Evolutionary conservation across 179 eudicot species (phyloP).

Genomic region (Gypsophila paniculata): DNA sequence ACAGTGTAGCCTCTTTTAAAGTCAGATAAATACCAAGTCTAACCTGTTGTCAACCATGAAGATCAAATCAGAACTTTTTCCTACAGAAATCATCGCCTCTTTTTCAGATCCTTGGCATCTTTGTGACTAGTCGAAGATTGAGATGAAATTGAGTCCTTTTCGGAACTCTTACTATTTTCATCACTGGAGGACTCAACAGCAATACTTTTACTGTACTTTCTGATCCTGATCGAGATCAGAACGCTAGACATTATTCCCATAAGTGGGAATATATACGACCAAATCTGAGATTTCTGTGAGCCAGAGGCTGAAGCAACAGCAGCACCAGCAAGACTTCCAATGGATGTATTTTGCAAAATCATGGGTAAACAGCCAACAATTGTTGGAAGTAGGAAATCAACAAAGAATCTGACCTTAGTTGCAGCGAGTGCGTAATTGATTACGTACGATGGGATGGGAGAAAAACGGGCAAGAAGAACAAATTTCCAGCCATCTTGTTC

Average conservation of each 20-base stretch:
- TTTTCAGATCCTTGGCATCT: slow-evolving; percentile 25
- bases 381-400: slow-evolving; percentile 79
- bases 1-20: neutral
- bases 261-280: slow-evolving; percentile 71
- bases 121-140: slow-evolving; percentile 16
- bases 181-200: slow-evolving; percentile 32
- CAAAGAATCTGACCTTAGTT: slow-evolving; percentile 51
- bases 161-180: slow-evolving; percentile 22
- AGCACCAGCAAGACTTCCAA: slow-evolving; percentile 93
- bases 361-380: slow-evolving; percentile 83
- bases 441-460: slow-evolving; percentile 84
- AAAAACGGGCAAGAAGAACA: slow-evolving; percentile 86
- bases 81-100: slow-evolving; percentile 22
- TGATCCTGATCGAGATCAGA: slow-evolving; percentile 63
- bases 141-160: slow-evolving; percentile 20
- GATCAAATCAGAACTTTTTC: no score
- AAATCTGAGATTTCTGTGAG: slow-evolving; percentile 52
- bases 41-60: neutral
- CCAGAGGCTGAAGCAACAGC: slow-evolving; percentile 74
- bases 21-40: neutral
- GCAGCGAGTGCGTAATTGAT: slow-evolving; percentile 87
- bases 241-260: slow-evolving; percentile 70
- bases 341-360: slow-evolving; percentile 85
- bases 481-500: slow-evolving; percentile 87
- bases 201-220: slow-evolving; percentile 51